A percentile compares a stretch with the other conserved stretches of the same genome.
Evolutionary conservation across 139 green algal genomes (phyloP).

Genomic region (Closterium sp.): DNA sequence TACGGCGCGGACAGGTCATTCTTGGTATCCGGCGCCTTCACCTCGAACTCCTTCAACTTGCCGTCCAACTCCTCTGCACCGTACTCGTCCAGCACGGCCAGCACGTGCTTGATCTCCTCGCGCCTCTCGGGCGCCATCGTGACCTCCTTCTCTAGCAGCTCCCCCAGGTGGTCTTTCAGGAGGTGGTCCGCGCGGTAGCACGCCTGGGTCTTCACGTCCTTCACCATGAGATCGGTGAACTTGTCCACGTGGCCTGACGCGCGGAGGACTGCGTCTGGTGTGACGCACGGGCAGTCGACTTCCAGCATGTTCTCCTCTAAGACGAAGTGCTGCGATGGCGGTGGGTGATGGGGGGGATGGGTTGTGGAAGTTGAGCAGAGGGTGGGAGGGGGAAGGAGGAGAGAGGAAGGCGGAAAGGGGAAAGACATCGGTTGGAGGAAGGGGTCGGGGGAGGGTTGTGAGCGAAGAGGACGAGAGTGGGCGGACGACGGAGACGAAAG

Average conservation of each 20-base stretch:
- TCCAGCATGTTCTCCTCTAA: conserved; percentile 98
- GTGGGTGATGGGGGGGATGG: background rate
- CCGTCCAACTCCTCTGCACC: conserved; percentile 70
- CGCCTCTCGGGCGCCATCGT: conserved; percentile 60
- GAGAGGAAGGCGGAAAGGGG: too few relatives aligned
- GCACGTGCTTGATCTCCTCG: conserved; percentile 69
- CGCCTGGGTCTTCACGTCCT: conserved; percentile 76
- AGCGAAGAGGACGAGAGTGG: too few relatives aligned
- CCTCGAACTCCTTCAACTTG: conserved; percentile 74
- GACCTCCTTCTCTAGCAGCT: conserved; percentile 78
- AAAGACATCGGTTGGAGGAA: too few relatives aligned
- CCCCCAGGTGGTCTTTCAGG: conserved; percentile 82
- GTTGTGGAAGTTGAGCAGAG: too few relatives aligned
- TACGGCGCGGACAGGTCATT: conserved; percentile 90
- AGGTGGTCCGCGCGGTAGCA: conserved; percentile 87
- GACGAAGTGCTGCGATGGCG: conserved; percentile 85
- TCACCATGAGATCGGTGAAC: conserved; percentile 98
- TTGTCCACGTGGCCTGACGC: conserved; percentile 95
- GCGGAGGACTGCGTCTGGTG: conserved; percentile 88
- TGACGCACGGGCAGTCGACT: conserved; percentile 96
- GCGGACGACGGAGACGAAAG: too few relatives aligned
- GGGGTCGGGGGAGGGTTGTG: too few relatives aligned
- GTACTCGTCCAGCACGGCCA: conserved; percentile 85
- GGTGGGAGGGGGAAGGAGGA: background rate
- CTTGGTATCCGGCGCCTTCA: conserved; percentile 88